Evolutionary conservation across 2,329 filamentous ascomycete genomes (phyloP), one percentile per base, ranked within the genome.

Genomic region (Fusarium verrucosum): DNA sequence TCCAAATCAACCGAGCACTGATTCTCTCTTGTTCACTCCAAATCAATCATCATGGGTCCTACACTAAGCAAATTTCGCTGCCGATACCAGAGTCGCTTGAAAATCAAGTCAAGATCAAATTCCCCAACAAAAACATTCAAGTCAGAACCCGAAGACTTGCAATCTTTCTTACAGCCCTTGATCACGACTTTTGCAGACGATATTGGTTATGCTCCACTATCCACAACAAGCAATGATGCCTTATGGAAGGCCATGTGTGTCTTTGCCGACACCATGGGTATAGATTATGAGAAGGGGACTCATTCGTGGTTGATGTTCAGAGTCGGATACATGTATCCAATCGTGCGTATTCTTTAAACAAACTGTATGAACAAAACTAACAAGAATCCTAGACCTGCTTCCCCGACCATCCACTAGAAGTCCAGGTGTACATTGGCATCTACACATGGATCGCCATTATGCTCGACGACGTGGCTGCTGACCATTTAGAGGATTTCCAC

Each of bases 401-500:
- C 10, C 52, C 47, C 11, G n/a, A 58, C 6, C 61, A 64, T 9
- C 61, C 52, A 3, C 3, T 62, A 7, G 47, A 64, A 13, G 58
- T 58, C 1, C 52, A 41, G 11, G 7, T 41, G 3, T 64, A 50
- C 7, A 23, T 62, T 9, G 52, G 52, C 1, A 58, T 62, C 6
- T 64, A 50, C 22, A 44, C 52, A 5, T 64, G 49, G 49, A 26
- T 62, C 1, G 58, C 52, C 1, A 47, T 64, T n/a, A 47, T 64
- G 2, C 26, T 62, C 2, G 60, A 62, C 4, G 58, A 58, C 2
- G 43, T 62, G 19, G 58, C 58, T 7, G 13, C 2, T 3, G 43
- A 30, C 2, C 36, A 45, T 11, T 22, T 23, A 1, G 22, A 50
- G 5, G 58, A 54, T 1, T 58, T 62, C 9, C 26, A 58, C 2